phyloP scores from a whole-genome alignment of 2,329 filamentous ascomycete species.

The Fusarium duplospermum region DNA sequence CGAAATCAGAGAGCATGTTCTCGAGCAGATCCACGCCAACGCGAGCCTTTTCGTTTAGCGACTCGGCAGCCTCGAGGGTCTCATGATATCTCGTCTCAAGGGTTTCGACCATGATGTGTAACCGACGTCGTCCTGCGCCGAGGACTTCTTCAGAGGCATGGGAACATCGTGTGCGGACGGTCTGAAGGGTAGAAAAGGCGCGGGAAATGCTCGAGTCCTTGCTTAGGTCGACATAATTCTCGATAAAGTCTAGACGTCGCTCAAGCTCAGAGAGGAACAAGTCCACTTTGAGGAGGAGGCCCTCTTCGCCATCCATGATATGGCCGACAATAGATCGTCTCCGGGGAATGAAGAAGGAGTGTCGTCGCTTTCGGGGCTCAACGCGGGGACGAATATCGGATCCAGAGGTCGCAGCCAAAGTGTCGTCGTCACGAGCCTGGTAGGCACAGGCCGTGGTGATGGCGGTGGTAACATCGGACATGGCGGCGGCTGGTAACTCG shows the following conservation, averaged over 20 bases:
- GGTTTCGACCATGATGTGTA: slow-evolving; percentile 92
- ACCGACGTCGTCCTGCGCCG: slow-evolving; percentile 83
- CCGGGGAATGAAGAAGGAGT: slow-evolving; percentile 68
- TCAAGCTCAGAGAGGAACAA: slow-evolving; percentile 88
- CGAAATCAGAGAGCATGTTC: slow-evolving; percentile 85
- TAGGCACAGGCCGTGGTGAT: slow-evolving; percentile 53
- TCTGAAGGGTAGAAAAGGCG: slow-evolving; percentile 86
- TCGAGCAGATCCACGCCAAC: slow-evolving; percentile 90
- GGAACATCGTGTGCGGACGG: slow-evolving; percentile 88
- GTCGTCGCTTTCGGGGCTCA: slow-evolving; percentile 57
- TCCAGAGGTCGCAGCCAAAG: slow-evolving; percentile 55
- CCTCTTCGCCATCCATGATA: slow-evolving; percentile 72
- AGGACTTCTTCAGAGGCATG: slow-evolving; percentile 91
- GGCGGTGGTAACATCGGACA: slow-evolving; percentile 54
- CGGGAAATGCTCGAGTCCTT: slow-evolving; percentile 86
- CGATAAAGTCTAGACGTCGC: slow-evolving; percentile 85
- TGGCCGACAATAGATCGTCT: slow-evolving; percentile 70
- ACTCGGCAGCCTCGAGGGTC: slow-evolving; percentile 84
- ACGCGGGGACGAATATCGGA: slow-evolving; percentile 49
- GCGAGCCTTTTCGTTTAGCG: slow-evolving; percentile 90
- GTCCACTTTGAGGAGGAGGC: slow-evolving; percentile 75
- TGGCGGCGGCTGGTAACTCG: slow-evolving; percentile 37
- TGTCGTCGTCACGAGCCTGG: slow-evolving; percentile 50
- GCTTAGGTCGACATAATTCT: slow-evolving; percentile 85
- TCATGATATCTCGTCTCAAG: slow-evolving; percentile 90